Evolutionary conservation across 2,329 filamentous ascomycete species (phyloP).

Genomic region (Aschersonia sp.): DNA sequence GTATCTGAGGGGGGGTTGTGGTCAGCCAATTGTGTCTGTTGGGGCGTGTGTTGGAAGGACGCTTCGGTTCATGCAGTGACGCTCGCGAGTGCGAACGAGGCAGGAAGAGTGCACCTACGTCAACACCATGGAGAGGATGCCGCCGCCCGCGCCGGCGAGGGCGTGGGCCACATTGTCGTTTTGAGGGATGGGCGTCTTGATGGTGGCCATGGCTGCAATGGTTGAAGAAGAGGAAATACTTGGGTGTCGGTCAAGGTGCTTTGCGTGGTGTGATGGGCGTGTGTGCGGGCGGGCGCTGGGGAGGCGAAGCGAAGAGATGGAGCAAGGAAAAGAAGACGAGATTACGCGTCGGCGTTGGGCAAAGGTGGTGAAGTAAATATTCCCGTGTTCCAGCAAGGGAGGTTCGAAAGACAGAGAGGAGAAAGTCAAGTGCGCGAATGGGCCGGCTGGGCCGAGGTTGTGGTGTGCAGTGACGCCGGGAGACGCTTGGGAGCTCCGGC

Average conservation of each 20-base stretch:
- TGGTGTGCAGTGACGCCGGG: neutral
- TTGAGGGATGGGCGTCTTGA: constrained; percentile 58
- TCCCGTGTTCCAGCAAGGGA: neutral
- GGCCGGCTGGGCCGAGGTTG: constrained; percentile 3
- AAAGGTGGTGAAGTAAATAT: neutral
- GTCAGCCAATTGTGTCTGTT: too few relatives aligned
- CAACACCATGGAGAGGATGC: constrained; percentile 87
- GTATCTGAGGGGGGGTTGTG: constrained; percentile 42
- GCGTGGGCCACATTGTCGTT: constrained; percentile 97
- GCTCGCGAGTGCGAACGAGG: too few relatives aligned
- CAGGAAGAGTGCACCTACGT: constrained; percentile 40
- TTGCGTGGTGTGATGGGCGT: neutral
- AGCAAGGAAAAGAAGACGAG: neutral
- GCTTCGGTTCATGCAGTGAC: too few relatives aligned
- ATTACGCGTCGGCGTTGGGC: neutral
- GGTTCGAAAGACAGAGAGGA: neutral
- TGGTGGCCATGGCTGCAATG: too few relatives aligned
- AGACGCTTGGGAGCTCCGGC: neutral
- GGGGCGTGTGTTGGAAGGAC: too few relatives aligned
- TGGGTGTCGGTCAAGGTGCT: constrained; percentile 11
- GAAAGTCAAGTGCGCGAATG: neutral
- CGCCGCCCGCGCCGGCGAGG: constrained; percentile 82
- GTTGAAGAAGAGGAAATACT: too few relatives aligned
- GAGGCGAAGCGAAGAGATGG: neutral
- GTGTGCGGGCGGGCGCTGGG: neutral